Evolutionary conservation across 2,329 filamentous ascomycete genomes (phyloP).

Genomic region (Hymenoscyphus repandus): DNA sequence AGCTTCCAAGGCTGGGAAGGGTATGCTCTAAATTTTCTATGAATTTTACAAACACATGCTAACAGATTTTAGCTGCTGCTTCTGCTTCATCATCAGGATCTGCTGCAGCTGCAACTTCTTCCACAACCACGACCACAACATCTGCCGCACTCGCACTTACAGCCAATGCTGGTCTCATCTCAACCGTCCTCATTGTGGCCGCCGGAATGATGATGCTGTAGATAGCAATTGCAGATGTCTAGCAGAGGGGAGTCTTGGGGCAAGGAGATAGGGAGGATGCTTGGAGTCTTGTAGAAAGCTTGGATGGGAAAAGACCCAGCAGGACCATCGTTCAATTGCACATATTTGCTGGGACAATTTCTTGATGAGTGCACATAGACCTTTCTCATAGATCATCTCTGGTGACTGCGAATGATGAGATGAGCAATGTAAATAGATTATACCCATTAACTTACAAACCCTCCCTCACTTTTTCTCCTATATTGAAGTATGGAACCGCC

Average conservation of each 20-base stretch:
- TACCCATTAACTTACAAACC: no score
- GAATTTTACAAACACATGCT: neutral
- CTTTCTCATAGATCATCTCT: no score
- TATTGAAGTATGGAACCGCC: no score
- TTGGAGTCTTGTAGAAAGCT: neutral
- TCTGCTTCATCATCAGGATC: conserved; percentile 9
- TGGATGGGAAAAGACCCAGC: neutral
- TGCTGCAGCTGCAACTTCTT: conserved; percentile 5
- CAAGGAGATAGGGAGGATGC: neutral
- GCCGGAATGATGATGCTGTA: conserved; percentile 22
- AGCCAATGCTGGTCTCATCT: conserved; percentile 14
- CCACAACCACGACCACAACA: conserved; percentile 7
- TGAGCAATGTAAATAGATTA: no score
- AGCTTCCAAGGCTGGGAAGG: conserved; percentile 10
- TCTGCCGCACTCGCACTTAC: conserved; percentile 13
- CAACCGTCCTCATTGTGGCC: conserved; percentile 15
- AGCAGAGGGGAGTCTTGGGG: neutral
- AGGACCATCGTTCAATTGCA: neutral
- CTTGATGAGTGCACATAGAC: no score
- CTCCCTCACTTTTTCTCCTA: no score
- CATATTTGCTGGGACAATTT: neutral
- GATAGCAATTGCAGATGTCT: neutral
- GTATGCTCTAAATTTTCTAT: neutral
- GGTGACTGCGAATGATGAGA: no score
- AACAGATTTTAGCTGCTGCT: conserved; percentile 9